phyloP scores from a whole-genome alignment of 163 green algal genomes.

The Chlorella variabilis region DNA sequence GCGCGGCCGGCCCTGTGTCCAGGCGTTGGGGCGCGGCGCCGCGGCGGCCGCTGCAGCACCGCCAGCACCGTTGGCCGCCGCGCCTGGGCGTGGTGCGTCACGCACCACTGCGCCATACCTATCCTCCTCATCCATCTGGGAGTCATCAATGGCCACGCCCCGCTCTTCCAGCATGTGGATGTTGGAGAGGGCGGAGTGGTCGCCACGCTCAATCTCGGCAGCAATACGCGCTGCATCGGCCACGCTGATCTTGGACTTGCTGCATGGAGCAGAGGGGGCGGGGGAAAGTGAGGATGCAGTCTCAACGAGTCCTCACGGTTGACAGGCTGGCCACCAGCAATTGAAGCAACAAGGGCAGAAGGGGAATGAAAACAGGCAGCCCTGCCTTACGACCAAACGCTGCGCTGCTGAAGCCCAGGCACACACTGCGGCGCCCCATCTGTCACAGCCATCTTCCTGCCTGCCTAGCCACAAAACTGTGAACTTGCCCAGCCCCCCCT shows the following conservation, averaged over 20 bases:
- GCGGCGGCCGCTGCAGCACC: neutral
- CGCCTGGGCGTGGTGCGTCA: neutral
- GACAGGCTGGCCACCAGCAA: neutral
- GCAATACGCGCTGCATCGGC: constrained; percentile 81
- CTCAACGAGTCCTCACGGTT: no score
- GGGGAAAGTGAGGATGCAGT: neutral
- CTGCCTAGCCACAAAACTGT: no score
- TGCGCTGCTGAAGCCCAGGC: no score
- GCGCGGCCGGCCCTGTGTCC: constrained; percentile 8
- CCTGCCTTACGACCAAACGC: no score
- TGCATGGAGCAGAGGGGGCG: constrained; percentile 16
- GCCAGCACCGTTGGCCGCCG: neutral
- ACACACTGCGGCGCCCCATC: no score
- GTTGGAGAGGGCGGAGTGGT: constrained; percentile 56
- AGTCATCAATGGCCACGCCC: constrained; percentile 57
- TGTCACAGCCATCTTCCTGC: neutral
- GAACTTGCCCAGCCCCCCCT: no score
- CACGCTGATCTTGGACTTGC: constrained; percentile 71
- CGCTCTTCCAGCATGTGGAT: constrained; percentile 86
- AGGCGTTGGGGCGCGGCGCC: constrained; percentile 2
- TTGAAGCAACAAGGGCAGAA: no score
- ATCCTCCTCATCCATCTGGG: constrained; percentile 81
- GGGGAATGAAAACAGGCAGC: no score
- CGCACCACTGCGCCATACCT: constrained; percentile 73
- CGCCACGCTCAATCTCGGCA: constrained; percentile 78